Conservation (phyloP, 2,329 filamentous ascomycete species). For the Penicillium palitans region DNA sequence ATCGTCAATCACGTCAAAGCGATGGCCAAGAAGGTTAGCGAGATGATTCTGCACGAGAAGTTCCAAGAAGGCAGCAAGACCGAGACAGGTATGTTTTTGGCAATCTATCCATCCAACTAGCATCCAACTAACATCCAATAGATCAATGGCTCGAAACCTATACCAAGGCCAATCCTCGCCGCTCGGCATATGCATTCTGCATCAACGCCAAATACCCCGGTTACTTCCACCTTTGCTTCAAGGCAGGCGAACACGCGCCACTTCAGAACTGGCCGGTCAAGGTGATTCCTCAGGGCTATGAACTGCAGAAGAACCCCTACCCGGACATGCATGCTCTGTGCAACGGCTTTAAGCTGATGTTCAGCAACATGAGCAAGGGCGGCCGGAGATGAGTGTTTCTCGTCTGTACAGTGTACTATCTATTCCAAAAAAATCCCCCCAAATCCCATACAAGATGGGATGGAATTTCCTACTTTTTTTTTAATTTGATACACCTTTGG, state of each 20-base stretch:
- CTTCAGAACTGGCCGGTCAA: conserved; percentile 82
- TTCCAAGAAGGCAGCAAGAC: conserved; percentile 78
- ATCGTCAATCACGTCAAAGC: conserved; percentile 97
- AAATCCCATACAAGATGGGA: conserved; percentile 16
- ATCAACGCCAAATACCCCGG: conserved; percentile 88
- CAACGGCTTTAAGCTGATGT: conserved; percentile 93
- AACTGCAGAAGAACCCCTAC: conserved; percentile 84
- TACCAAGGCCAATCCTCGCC: conserved; percentile 91
- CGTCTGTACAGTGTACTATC: conserved; percentile 29
- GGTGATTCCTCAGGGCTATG: conserved; percentile 88
- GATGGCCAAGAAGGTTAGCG: conserved; percentile 96
- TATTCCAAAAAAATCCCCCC: not conserved
- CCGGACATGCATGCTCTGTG: conserved; percentile 93
- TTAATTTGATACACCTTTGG: conserved; percentile 26
- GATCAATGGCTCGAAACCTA: conserved; percentile 96
- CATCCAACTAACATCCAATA: conserved; percentile 39
- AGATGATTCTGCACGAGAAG: conserved; percentile 93
- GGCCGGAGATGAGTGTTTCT: conserved; percentile 28
- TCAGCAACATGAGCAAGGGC: conserved; percentile 60
- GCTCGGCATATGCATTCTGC: conserved; percentile 94
- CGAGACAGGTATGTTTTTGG: conserved; percentile 72
- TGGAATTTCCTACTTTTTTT: conserved; percentile 11
- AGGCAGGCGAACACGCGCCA: conserved; percentile 73
- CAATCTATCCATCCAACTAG: not conserved
- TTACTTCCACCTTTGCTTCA: conserved; percentile 96